These are phyloP conservation scores for Naganishia randhawae DNA, from an alignment of 768 basidiomycete genomes.

Conservation along the genomic window DNA sequence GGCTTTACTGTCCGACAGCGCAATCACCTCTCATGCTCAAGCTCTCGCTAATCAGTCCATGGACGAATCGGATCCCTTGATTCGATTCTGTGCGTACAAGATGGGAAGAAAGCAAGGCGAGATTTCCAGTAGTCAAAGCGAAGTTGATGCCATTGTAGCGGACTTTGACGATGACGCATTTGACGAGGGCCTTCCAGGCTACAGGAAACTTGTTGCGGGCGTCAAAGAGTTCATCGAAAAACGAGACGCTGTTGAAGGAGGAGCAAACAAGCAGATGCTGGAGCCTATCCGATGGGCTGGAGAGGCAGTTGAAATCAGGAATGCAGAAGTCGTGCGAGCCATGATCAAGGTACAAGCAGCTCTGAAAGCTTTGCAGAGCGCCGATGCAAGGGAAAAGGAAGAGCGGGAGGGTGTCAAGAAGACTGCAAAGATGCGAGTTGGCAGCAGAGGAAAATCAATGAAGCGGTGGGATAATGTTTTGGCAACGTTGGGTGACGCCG, in stretches of 20 bases:
- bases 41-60: slow-evolving; percentile 77
- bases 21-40: slow-evolving; percentile 69
- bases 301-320: slow-evolving; percentile 75
- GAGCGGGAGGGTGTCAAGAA: slow-evolving; percentile 42
- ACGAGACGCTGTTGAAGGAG: slow-evolving; percentile 53
- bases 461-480: slow-evolving; percentile 84
- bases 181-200: slow-evolving; percentile 64
- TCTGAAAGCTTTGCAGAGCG: slow-evolving; percentile 57
- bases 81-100: slow-evolving; percentile 87
- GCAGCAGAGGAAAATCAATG: slow-evolving; percentile 55
- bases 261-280: slow-evolving; percentile 57
- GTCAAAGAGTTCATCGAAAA: slow-evolving; percentile 60
- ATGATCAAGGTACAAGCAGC: slow-evolving; percentile 77
- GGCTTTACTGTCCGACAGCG: slow-evolving; percentile 36
- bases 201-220: slow-evolving; percentile 58
- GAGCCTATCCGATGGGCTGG: slow-evolving; percentile 71
- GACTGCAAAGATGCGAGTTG: slow-evolving; percentile 28
- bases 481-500: slow-evolving; percentile 80
- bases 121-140: slow-evolving; percentile 47
- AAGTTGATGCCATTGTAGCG: slow-evolving; percentile 45
- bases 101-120: slow-evolving; percentile 58
- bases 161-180: slow-evolving; percentile 47
- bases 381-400: slow-evolving; percentile 50
- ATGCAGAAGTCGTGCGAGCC: slow-evolving; percentile 85
- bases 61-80: slow-evolving; percentile 84